Base-by-base conservation (phyloP, 768 basidiomycete species). In the Trametes meyenii region DNA sequence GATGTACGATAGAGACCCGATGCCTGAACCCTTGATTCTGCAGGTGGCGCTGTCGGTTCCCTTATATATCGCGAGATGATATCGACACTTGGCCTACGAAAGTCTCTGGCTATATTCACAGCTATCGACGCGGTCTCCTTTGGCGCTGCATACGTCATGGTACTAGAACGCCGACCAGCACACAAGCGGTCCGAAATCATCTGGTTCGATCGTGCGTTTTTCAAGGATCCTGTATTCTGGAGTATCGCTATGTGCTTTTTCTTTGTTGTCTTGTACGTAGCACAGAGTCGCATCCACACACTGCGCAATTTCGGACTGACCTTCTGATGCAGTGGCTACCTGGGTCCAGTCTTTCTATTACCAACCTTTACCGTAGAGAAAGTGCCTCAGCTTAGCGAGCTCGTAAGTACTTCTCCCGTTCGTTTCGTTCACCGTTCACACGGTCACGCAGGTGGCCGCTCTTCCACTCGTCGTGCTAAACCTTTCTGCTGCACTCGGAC, bases 91-190 rank as follows among this genome's bases (percentile, higher is more conserved):
- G 74, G 75, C 1, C 72, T 74, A 43, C 65, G 73, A 12, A 69
- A 72, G 21, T 71, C 75, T 3, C 69, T 76, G 50, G 65, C 74
- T 14, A 67, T 72, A 42, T 74, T 74, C 58, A 67, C 70, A 35
- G 69, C 66, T 55, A 56, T 70, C 46, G 68, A 73, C 52, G 70
- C 69, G 7, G 60, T 72, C 10, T 52, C 70, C 5, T 68, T 72
- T 63, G 58, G 62, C 5, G 50, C 61, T 16, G 73, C 72, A 12
- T 72, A 71, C 62, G 66, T 73, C 46, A 60, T 76, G 65, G 66
- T 77, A 50, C 70, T 72, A 21, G 73, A 73, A 42, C 72, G 74
- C 10, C 58, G 61, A 23, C 44, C 56, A 2, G 63, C 69, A 11
- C 51, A 40, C n/a, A 50, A 44, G 42, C 59, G 63, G 19, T 23